These are phyloP conservation scores for Fusarium sp. DNA, from an alignment of 2,329 filamentous ascomycete genomes.

Conservation along the genomic window DNA sequence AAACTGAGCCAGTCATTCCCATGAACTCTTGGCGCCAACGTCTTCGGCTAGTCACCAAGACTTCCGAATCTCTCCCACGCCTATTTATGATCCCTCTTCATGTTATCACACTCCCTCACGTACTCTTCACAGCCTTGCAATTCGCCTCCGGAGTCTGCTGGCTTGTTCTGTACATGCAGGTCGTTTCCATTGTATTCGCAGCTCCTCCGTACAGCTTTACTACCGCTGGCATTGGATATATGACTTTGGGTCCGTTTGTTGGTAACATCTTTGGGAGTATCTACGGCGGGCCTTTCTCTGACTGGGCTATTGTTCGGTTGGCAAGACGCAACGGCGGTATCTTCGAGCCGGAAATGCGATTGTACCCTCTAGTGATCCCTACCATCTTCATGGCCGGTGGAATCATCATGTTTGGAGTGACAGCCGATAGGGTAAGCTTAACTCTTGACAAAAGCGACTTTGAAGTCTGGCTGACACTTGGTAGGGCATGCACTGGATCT, in stretches of 20 bases:
- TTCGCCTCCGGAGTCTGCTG: constrained; percentile 53
- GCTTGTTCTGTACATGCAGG: constrained; percentile 46
- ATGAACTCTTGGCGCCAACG: constrained; percentile 41
- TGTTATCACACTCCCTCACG: constrained; percentile 54
- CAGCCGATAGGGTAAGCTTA: constrained; percentile 52
- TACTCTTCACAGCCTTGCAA: constrained; percentile 57
- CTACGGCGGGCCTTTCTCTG: constrained; percentile 58
- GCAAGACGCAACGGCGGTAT: constrained; percentile 58
- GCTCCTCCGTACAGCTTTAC: constrained; percentile 52
- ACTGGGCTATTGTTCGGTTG: constrained; percentile 56
- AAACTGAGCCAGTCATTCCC: constrained; percentile 13
- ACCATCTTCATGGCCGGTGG: constrained; percentile 55
- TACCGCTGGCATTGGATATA: constrained; percentile 48
- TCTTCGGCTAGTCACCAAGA: constrained; percentile 40
- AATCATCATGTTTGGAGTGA: constrained; percentile 58
- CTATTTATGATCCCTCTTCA: constrained; percentile 41
- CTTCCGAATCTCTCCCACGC: constrained; percentile 32
- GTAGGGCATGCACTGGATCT: constrained; percentile 62
- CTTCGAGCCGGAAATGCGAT: constrained; percentile 62
- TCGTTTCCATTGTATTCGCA: constrained; percentile 55
- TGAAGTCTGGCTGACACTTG: background rate
- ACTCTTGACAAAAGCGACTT: fast-evolving
- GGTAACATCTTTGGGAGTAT: constrained; percentile 58
- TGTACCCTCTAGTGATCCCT: constrained; percentile 52
- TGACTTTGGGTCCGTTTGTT: constrained; percentile 53